A percentile compares a stretch with the other conserved stretches of the same genome.
Evolutionary conservation across 164 flowering plant genomes (phyloP).

Genomic region (Vitis riparia): DNA sequence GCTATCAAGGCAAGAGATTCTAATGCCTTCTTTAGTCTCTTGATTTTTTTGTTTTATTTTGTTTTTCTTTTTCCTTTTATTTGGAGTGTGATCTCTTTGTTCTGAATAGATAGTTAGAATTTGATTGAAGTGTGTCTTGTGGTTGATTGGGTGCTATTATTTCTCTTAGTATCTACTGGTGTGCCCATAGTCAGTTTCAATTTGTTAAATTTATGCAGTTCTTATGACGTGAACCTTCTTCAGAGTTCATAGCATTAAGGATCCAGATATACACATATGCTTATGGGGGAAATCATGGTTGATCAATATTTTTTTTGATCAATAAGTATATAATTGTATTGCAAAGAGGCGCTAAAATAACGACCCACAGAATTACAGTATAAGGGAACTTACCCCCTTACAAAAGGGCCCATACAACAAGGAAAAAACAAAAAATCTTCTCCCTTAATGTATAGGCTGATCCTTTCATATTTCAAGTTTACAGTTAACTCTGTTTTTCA

Average conservation of each 20-base stretch:
- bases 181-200: neutral
- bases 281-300: neutral
- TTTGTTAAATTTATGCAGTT: neutral
- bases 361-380: too few relatives aligned
- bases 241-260: neutral
- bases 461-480: neutral
- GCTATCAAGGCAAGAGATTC: constrained; percentile 55
- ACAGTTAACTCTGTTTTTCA: neutral
- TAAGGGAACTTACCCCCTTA: too few relatives aligned
- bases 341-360: too few relatives aligned
- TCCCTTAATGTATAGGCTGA: too few relatives aligned
- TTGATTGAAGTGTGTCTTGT: too few relatives aligned
- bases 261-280: too few relatives aligned
- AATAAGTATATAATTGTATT: too few relatives aligned
- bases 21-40: constrained; percentile 4
- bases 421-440: too few relatives aligned
- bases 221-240: neutral
- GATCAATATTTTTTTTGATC: neutral
- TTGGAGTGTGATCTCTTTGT: neutral
- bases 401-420: too few relatives aligned
- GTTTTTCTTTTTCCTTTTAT: neutral
- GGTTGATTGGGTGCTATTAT: neutral
- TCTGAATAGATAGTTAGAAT: neutral
- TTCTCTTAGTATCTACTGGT: neutral
- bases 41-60: neutral